These are phyloP conservation scores for Aspergillus texensis DNA, from an alignment of 2,329 filamentous ascomycete genomes.

Conservation along the genomic window DNA sequence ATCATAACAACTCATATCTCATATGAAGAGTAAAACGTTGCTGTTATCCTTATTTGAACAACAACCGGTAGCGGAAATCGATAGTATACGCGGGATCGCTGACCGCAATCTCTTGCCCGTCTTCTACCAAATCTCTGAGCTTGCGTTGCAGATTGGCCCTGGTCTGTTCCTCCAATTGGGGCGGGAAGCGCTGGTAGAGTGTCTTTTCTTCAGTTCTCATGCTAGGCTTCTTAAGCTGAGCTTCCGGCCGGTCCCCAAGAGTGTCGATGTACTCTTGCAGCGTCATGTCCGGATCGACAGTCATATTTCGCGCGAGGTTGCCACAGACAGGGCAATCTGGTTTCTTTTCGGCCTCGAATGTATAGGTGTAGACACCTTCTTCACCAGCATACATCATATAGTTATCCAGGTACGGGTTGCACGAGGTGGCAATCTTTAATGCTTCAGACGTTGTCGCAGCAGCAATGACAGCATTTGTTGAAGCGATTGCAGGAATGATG, in stretches of 20 bases:
- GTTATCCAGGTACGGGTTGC: constrained; percentile 82
- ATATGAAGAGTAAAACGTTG: constrained; percentile 20
- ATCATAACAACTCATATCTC: constrained; percentile 17
- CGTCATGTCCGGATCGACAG: constrained; percentile 70
- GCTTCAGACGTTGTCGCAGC: constrained; percentile 96
- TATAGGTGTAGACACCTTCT: constrained; percentile 94
- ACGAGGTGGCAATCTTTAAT: constrained; percentile 84
- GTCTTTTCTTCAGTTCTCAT: constrained; percentile 79
- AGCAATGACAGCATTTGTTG: constrained; percentile 94
- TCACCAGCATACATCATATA: constrained; percentile 99
- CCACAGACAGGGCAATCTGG: constrained; percentile 94
- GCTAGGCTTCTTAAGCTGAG: constrained; percentile 92
- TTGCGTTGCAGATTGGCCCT: constrained; percentile 79
- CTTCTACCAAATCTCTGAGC: constrained; percentile 72
- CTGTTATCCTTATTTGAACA: constrained; percentile 40
- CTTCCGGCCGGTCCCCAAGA: constrained; percentile 79
- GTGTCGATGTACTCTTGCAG: constrained; percentile 84
- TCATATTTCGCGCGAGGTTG: constrained; percentile 73
- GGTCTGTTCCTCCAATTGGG: constrained; percentile 80
- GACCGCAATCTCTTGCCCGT: constrained; percentile 88
- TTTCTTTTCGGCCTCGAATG: constrained; percentile 92
- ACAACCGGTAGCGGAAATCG: constrained; percentile 64
- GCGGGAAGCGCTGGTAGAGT: constrained; percentile 85
- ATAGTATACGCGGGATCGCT: constrained; percentile 87
- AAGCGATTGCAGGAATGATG: constrained; percentile 97